These are phyloP conservation scores for Parathielavia hyrcaniae DNA, from an alignment of 495 filamentous ascomycete genomes.

Conservation along the genomic window DNA sequence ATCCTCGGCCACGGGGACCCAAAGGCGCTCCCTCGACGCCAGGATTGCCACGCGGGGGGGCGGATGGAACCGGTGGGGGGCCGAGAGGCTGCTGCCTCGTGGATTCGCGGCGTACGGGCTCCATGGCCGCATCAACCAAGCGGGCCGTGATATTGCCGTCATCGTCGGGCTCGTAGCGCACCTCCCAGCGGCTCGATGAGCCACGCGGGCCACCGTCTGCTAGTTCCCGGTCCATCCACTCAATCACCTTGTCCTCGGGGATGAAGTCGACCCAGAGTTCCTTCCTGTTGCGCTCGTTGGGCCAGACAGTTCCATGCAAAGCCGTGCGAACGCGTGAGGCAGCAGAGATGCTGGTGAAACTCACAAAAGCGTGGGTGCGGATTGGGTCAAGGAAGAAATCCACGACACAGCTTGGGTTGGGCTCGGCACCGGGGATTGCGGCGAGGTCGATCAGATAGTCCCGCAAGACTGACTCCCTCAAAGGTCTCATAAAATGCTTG, in stretches of 20 bases:
- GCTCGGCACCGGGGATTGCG: conserved; percentile 46
- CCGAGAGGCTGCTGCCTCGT: conserved; percentile 17
- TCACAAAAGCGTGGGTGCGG: conserved; percentile 78
- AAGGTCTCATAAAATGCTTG: conserved; percentile 80
- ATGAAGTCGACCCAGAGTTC: conserved; percentile 87
- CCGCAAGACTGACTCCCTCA: conserved; percentile 58
- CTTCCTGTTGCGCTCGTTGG: conserved; percentile 77
- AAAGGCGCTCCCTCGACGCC: conserved; percentile 41
- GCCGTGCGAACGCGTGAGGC: conserved; percentile 72
- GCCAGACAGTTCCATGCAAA: conserved; percentile 77
- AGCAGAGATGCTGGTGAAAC: conserved; percentile 58
- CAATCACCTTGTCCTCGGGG: conserved; percentile 61
- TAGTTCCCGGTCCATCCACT: conserved; percentile 71
- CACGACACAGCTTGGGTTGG: conserved; percentile 50
- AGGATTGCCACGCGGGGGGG: conserved; percentile 34
- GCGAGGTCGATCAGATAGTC: conserved; percentile 64
- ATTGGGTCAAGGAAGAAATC: conserved; percentile 77
- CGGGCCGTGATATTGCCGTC: conserved; percentile 51
- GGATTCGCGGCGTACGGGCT: conserved; percentile 13
- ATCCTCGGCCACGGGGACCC: conserved; percentile 34
- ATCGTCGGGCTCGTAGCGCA: conserved; percentile 42
- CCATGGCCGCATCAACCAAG: conserved; percentile 39
- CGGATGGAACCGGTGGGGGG: conserved; percentile 35
- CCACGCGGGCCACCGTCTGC: conserved; percentile 42
- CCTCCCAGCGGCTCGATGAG: conserved; percentile 53